These are phyloP conservation scores for Schizopora paradoxa DNA, from an alignment of 1,284 basidiomycete genomes.

Conservation along the genomic window DNA sequence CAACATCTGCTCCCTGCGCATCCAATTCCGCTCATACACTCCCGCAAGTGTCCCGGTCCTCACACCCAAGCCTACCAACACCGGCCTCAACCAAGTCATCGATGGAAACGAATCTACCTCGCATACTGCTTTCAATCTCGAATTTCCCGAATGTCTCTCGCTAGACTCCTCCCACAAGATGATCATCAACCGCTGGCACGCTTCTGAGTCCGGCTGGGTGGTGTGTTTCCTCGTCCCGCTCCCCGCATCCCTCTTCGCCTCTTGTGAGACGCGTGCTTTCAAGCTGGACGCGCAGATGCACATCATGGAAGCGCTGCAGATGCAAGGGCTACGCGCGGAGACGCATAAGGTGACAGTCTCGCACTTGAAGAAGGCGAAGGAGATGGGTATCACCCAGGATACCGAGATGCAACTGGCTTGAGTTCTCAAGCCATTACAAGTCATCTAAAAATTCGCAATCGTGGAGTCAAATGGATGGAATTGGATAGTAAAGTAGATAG, in stretches of 20 bases:
- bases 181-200: no score
- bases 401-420: background rate
- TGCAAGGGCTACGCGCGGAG: background rate
- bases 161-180: no score
- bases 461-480: background rate
- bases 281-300: background rate
- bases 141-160: no score
- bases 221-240: background rate
- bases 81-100: no score
- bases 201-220: no score
- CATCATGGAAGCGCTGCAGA: background rate
- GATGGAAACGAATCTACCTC: no score
- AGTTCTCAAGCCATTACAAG: background rate
- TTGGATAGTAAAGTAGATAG: conserved; percentile 1
- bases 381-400: conserved; percentile 2
- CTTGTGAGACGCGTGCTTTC: conserved; percentile 3
- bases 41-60: no score
- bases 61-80: no score
- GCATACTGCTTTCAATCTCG: no score
- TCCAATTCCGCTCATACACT: no score
- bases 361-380: conserved; percentile 1
- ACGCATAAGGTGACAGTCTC: background rate
- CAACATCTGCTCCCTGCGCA: no score
- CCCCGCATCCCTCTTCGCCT: conserved; percentile 2
- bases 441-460: background rate